Percentiles rank a stretch among this genome's conserved stretches.
phyloP scores from a whole-genome alignment of 129 eudicot species.

The sunflower (Helianthus annuus) region HanXRQr2.0-SUNRISE NC_035449.2:49201925-49202424 shows the following conservation, averaged over 20 bases:
- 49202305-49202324: too few relatives aligned
- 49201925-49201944: conserved; percentile 5
- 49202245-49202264: background rate
- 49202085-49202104: background rate
- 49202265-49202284: background rate
- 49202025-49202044: background rate
- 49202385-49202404: too few relatives aligned
- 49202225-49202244: background rate
- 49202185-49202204: too few relatives aligned
- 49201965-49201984: conserved; percentile 28
- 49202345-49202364: too few relatives aligned
- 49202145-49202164: background rate
- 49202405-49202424: too few relatives aligned
- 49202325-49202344: background rate
- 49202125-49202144: background rate
- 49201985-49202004: conserved; percentile 22
- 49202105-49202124: background rate
- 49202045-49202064: background rate
- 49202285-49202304: background rate
- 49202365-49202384: too few relatives aligned
- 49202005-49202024: background rate
- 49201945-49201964: conserved; percentile 28
- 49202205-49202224: background rate
- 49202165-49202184: background rate
- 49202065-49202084: background rate